These are phyloP conservation scores for Paulownia fortunei DNA, from an alignment of 257 asterid genomes.

Conservation along the genomic window DNA sequence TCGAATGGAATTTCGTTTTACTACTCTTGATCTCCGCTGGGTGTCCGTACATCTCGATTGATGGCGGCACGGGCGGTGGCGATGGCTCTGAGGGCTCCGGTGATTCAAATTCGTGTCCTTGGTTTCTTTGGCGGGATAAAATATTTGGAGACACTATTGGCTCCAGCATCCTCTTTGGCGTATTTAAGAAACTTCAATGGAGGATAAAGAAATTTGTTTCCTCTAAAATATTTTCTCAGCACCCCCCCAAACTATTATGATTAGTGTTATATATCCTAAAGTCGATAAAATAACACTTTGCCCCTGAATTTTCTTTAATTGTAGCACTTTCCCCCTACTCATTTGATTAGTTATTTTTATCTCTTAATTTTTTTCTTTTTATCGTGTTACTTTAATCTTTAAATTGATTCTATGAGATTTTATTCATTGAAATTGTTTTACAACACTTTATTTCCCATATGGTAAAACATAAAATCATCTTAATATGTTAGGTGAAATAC, in stretches of 20 bases:
- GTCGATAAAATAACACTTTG: not conserved
- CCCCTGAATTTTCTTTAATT: not conserved
- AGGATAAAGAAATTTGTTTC: no score
- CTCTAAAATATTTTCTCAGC: not conserved
- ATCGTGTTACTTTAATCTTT: no score
- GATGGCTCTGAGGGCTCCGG: slow-evolving; percentile 24
- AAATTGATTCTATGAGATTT: no score
- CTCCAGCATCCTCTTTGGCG: not conserved
- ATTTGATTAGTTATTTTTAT: no score
- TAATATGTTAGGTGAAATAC: no score
- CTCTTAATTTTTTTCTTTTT: no score
- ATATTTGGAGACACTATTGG: not conserved
- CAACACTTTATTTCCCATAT: no score
- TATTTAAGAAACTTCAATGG: not conserved
- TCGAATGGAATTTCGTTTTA: slow-evolving; percentile 36
- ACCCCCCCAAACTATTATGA: not conserved
- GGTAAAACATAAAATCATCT: no score
- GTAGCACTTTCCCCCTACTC: not conserved
- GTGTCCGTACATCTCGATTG: slow-evolving; percentile 51
- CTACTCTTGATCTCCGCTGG: slow-evolving; percentile 29
- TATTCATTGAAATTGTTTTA: no score
- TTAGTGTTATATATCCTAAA: not conserved
- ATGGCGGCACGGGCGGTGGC: slow-evolving; percentile 28
- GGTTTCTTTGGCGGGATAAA: slow-evolving; percentile 57
- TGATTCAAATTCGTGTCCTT: slow-evolving; percentile 17